These are phyloP conservation scores for Fusarium dlaminii DNA, from an alignment of 2,329 filamentous ascomycete species.

Conservation along the genomic window DNA sequence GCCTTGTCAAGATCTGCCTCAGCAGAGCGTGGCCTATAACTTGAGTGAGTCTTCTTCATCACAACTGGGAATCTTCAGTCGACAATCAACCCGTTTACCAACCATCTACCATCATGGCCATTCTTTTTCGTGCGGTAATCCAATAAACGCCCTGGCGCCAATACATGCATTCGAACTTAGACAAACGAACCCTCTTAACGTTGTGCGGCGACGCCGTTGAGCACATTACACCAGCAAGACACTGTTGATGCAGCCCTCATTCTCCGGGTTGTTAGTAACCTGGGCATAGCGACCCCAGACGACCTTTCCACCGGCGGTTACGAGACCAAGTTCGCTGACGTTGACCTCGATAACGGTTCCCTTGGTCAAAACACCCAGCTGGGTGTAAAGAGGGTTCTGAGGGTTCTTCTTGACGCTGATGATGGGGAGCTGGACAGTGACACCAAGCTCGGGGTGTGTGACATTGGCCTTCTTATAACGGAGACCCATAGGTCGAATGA, in stretches of 20 bases:
- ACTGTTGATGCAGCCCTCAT: slow-evolving; percentile 51
- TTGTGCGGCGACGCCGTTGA: not conserved
- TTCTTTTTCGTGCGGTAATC: slow-evolving; percentile 34
- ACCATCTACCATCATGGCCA: slow-evolving; percentile 28
- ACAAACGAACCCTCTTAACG: slow-evolving; percentile 23
- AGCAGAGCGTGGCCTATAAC: slow-evolving; percentile 32
- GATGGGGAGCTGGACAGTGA: slow-evolving; percentile 88
- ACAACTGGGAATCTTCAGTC: slow-evolving; percentile 42
- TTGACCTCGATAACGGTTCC: slow-evolving; percentile 88
- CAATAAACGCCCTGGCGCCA: slow-evolving; percentile 43
- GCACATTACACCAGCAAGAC: slow-evolving; percentile 39
- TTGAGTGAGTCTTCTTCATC: slow-evolving; percentile 43
- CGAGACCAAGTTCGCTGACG: slow-evolving; percentile 88
- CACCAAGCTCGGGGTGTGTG: slow-evolving; percentile 79
- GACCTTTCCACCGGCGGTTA: slow-evolving; percentile 91
- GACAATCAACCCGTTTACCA: slow-evolving; percentile 40
- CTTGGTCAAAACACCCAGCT: slow-evolving; percentile 88
- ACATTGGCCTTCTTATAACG: slow-evolving; percentile 64
- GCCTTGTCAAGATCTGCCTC: slow-evolving; percentile 29
- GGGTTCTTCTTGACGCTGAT: slow-evolving; percentile 74
- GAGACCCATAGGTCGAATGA: slow-evolving; percentile 61
- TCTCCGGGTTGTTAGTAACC: slow-evolving; percentile 58
- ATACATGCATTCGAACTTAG: slow-evolving; percentile 42
- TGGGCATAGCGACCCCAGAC: slow-evolving; percentile 86
- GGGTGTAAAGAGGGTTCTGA: slow-evolving; percentile 89